These are phyloP conservation scores for Fusarium cicatricum DNA, from an alignment of 2,329 filamentous ascomycete genomes.

Conservation along the genomic window DNA sequence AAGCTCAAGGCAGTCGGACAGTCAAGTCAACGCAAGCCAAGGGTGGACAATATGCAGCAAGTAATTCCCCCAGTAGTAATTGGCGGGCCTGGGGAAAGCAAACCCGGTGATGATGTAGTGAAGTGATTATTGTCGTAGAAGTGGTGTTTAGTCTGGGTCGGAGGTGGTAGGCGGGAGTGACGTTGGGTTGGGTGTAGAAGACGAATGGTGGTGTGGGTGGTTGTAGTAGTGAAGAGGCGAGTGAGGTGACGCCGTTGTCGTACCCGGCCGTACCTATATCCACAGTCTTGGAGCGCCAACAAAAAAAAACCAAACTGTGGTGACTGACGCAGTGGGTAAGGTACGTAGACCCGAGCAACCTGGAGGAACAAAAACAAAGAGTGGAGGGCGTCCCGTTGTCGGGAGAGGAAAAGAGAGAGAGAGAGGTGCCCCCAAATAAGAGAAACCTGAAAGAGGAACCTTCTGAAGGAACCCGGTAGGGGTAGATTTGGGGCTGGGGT, in stretches of 20 bases:
- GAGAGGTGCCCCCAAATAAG: constrained; percentile 28
- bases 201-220: constrained; percentile 29
- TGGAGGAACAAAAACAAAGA: not conserved
- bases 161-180: constrained; percentile 36
- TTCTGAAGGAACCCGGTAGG: constrained; percentile 38
- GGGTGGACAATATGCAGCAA: constrained; percentile 5
- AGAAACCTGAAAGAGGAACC: constrained; percentile 29
- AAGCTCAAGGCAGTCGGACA: constrained; percentile 16
- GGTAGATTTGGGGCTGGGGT: constrained; percentile 43
- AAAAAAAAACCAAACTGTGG: constrained; percentile 8
- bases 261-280: constrained; percentile 43
- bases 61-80: constrained; percentile 13
- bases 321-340: constrained; percentile 5
- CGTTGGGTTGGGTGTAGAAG: constrained; percentile 36
- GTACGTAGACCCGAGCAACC: constrained; percentile 5
- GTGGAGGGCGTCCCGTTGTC: constrained; percentile 1
- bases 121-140: constrained; percentile 25
- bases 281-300: constrained; percentile 6
- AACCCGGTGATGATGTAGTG: constrained; percentile 21
- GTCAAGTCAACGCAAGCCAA: constrained; percentile 8
- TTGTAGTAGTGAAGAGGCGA: constrained; percentile 30
- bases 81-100: not conserved
- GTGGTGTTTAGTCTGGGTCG: constrained; percentile 33
- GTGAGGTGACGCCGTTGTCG: constrained; percentile 36
- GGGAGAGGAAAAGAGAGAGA: constrained; percentile 12